Evolutionary conservation across 441 rosid genomes (phyloP).

Genomic region (Eutrema salsugineum): DNA sequence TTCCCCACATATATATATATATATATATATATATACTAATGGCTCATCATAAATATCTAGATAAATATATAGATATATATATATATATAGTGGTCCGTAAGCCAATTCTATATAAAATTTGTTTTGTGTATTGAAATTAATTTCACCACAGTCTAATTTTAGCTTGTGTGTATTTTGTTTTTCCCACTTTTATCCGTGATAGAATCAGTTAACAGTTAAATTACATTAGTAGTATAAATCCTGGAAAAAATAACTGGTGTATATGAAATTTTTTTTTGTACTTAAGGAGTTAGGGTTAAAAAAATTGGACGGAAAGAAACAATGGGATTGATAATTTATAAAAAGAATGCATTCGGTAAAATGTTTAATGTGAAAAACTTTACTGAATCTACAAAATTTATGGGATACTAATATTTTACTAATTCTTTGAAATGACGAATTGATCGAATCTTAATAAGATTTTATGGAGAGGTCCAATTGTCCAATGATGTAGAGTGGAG

Average conservation of each 20-base stretch:
- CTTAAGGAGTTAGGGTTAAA: too few relatives aligned
- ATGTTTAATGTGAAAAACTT: too few relatives aligned
- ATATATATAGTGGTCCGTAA: neutral
- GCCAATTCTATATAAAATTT: too few relatives aligned
- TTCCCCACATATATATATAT: conserved; percentile 14
- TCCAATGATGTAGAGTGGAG: conserved; percentile 7
- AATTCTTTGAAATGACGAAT: too few relatives aligned
- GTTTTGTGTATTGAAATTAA: neutral
- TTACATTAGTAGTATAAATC: neutral
- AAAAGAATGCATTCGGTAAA: too few relatives aligned
- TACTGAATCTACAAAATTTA: too few relatives aligned
- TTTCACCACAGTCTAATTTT: neutral
- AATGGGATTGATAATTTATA: too few relatives aligned
- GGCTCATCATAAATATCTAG: neutral
- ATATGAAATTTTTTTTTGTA: too few relatives aligned
- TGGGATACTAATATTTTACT: neutral
- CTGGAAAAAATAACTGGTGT: neutral
- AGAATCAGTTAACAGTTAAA: neutral
- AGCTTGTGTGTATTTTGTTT: too few relatives aligned
- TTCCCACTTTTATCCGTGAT: neutral
- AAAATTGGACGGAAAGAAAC: too few relatives aligned
- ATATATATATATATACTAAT: neutral
- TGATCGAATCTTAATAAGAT: too few relatives aligned
- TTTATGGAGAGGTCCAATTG: neutral
- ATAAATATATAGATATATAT: neutral